Base-by-base conservation (phyloP, 805 yeast genomes). In the Nakazawaea pomicola region DNA sequence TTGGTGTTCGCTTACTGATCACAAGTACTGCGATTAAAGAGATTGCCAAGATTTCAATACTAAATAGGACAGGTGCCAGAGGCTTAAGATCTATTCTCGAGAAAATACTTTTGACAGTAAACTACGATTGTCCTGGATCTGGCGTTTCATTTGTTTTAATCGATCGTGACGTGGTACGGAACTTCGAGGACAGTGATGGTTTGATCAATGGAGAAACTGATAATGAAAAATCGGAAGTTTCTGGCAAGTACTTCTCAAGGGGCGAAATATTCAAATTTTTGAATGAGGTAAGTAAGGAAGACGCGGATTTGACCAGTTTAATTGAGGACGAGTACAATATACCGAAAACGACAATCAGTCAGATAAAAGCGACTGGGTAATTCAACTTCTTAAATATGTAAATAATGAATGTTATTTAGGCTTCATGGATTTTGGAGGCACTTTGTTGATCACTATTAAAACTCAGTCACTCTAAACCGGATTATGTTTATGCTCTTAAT, bases 41-140 rank as follows among this genome's bases (percentile, higher is more conserved):
- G 29, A 68, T 78, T 12, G 78, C 83, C 0, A 59, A 61, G 18
- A 49, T 70, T 17, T 76, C 83, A 0, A 49, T 73, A 25, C 55
- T 59, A 20, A 76, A 72, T 46, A 78, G 78, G 3, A 76, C 81
- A 0, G 83, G 83, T 23, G 83, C 83, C 0, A 63, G 83, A 50
- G 83, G 83, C 0, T 52, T 78, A 21, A 60, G 80, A 47, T 71
- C 76, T 1, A 70, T 76, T 4, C 62, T 78, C 69, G 82, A 76
- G 44, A 65, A 73, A 41, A 44, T 76, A 14, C 51, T 76, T 17
- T 54, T 76, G 14, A 64, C 67, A 33, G 76, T 75, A 4, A 77
- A 76, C 51, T 77, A 69, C 52, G 82, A 76, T 36, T 72, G 79
- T 49, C 82, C 82, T 0, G 78, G 70, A n/a, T 70, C 79, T 18